These are phyloP conservation scores for Colletotrichum eleusines DNA, from an alignment of 2,329 filamentous ascomycete species.

Conservation along the genomic window DNA sequence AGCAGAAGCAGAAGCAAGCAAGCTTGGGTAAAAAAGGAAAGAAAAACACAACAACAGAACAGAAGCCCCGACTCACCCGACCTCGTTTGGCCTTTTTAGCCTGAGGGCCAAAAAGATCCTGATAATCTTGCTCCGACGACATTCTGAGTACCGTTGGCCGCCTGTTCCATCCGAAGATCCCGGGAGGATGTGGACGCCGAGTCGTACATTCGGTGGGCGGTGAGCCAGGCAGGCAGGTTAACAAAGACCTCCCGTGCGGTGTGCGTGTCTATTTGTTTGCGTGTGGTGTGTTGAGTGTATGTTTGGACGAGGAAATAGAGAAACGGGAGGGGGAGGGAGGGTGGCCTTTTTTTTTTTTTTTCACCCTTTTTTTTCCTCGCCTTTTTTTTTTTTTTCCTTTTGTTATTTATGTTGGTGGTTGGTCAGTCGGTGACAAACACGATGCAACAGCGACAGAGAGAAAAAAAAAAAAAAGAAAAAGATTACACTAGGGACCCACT, in stretches of 20 bases:
- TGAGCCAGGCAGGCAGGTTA: conserved; percentile 20
- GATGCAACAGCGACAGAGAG: background rate
- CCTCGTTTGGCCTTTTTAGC: conserved; percentile 42
- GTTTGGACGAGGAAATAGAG: background rate
- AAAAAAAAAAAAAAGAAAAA: conserved; percentile 19
- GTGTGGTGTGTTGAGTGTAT: background rate
- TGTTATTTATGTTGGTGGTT: conserved; percentile 34
- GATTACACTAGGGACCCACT: background rate
- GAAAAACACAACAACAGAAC: no score
- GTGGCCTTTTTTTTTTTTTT: background rate
- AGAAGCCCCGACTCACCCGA: conserved; percentile 31
- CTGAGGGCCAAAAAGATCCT: conserved; percentile 40
- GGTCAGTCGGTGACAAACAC: conserved; percentile 35
- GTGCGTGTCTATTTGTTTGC: no score
- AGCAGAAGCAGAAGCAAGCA: no score
- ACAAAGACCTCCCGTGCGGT: conserved; percentile 18
- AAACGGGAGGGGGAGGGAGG: background rate
- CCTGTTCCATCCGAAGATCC: conserved; percentile 32
- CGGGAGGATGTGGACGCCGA: conserved; percentile 18
- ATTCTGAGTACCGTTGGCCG: conserved; percentile 16
- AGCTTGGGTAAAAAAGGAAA: background rate
- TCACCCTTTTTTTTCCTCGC: background rate
- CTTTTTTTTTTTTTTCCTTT: background rate
- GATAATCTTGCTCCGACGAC: conserved; percentile 40
- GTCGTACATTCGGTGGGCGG: conserved; percentile 34